Percentiles rank a stretch among this genome's conserved stretches.
Conservation (phyloP, 306 rosid genomes). For the Quercus dentata region DNA sequence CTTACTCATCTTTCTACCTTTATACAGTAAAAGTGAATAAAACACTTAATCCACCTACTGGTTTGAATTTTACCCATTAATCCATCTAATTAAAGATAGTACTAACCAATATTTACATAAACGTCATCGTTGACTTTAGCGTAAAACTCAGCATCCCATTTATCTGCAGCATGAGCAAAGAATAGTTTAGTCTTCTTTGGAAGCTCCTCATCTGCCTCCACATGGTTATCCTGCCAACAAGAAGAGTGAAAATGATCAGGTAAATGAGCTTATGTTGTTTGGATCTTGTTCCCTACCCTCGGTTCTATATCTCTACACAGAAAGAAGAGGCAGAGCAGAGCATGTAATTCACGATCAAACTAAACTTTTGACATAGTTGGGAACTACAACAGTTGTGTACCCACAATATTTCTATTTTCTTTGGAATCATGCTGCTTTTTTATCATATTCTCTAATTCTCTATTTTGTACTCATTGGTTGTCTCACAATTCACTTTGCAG, state of each 20-base stretch:
- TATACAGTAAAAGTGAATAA: no score
- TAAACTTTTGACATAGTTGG: not conserved
- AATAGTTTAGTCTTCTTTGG: constrained; percentile 85
- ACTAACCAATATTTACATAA: constrained; percentile 96
- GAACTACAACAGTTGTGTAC: constrained; percentile 10
- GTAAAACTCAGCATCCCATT: constrained; percentile 94
- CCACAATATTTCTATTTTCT: not conserved
- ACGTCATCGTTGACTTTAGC: constrained; percentile 94
- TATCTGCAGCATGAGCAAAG: constrained; percentile 71
- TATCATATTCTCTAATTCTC: not conserved
- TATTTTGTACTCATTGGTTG: not conserved
- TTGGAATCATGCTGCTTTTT: not conserved
- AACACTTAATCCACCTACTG: no score
- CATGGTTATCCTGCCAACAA: constrained; percentile 67
- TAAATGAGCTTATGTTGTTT: not conserved
- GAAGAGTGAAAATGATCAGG: constrained; percentile 4
- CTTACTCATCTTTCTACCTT: no score
- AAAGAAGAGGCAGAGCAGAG: not conserved
- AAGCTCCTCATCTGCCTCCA: constrained; percentile 62
- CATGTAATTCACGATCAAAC: not conserved
- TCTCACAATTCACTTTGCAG: not conserved
- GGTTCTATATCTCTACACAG: not conserved
- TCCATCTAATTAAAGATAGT: constrained; percentile 23
- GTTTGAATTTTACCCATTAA: not conserved
- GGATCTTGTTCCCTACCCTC: constrained; percentile 13